A percentile compares a stretch with the other conserved stretches of the same genome.
Conservation (phyloP, 345 rosid species). For the Physaria fendleri region DNA sequence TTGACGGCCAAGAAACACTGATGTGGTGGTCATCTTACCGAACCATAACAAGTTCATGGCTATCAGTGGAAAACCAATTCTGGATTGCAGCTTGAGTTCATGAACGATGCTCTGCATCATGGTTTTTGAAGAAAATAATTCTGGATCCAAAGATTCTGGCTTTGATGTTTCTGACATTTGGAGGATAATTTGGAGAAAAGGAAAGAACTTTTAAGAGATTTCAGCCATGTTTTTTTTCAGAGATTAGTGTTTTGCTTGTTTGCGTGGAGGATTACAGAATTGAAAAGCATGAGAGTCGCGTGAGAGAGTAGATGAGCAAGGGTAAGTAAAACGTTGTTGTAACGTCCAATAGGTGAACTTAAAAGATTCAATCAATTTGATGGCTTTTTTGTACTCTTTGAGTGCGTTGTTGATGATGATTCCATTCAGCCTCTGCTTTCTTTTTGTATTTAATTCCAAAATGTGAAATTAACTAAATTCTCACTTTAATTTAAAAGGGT, state of each 20-base stretch:
- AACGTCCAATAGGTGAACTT: no score
- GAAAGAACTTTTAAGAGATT: not conserved
- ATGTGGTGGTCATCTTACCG: slow-evolving; percentile 61
- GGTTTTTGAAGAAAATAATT: slow-evolving; percentile 35
- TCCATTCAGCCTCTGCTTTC: no score
- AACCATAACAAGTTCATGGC: slow-evolving; percentile 86
- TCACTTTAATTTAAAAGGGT: no score
- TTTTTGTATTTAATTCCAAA: no score
- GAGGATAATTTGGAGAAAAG: not conserved
- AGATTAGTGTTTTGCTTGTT: not conserved
- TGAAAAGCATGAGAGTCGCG: no score
- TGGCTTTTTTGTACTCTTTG: no score
- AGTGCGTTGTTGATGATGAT: no score
- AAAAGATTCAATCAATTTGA: no score
- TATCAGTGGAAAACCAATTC: slow-evolving; percentile 50
- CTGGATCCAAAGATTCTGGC: slow-evolving; percentile 12
- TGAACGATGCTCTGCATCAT: slow-evolving; percentile 24
- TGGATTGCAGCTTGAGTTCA: slow-evolving; percentile 53
- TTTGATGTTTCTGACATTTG: slow-evolving; percentile 19
- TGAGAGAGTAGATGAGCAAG: no score
- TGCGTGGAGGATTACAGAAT: slow-evolving; percentile 20
- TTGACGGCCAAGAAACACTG: slow-evolving; percentile 69
- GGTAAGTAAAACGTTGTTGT: no score
- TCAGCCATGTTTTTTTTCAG: not conserved
- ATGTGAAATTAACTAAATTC: no score